Conservation (phyloP, 805 yeast genomes). For the Cyberlindnera meyerae region DNA sequence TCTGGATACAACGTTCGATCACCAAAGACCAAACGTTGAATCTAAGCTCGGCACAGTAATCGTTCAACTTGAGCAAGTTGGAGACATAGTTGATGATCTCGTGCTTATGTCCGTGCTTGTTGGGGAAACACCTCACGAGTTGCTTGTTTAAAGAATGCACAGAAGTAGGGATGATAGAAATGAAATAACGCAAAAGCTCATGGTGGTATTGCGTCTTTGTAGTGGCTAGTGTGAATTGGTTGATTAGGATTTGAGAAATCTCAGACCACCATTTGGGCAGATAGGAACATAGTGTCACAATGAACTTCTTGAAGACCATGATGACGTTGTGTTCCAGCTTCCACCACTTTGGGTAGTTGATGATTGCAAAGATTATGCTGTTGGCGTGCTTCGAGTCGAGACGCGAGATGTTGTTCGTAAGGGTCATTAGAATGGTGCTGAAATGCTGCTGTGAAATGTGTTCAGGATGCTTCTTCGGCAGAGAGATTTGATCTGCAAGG, state of each 20-base stretch:
- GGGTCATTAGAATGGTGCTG: slow-evolving; percentile 46
- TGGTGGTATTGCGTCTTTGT: slow-evolving; percentile 50
- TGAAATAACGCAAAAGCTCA: slow-evolving; percentile 54
- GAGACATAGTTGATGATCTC: slow-evolving; percentile 58
- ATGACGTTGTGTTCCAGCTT: slow-evolving; percentile 39
- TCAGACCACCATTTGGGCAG: slow-evolving; percentile 88
- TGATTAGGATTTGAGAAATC: slow-evolving; percentile 63
- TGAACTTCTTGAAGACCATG: slow-evolving; percentile 60
- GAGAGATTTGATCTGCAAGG: slow-evolving; percentile 52
- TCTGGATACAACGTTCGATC: slow-evolving; percentile 72
- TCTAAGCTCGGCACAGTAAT: slow-evolving; percentile 74
- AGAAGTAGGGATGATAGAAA: slow-evolving; percentile 78
- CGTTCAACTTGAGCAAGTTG: slow-evolving; percentile 54
- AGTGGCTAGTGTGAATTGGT: slow-evolving; percentile 44
- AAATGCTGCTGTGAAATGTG: slow-evolving; percentile 51
- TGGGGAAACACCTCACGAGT: slow-evolving; percentile 67
- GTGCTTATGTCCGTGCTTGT: slow-evolving; percentile 56
- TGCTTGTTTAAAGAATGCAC: slow-evolving; percentile 56
- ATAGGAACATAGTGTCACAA: slow-evolving; percentile 74
- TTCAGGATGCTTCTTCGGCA: slow-evolving; percentile 49
- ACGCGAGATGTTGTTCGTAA: slow-evolving; percentile 62
- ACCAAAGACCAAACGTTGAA: slow-evolving; percentile 74
- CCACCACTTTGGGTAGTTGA: slow-evolving; percentile 61
- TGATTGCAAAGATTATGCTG: slow-evolving; percentile 53
- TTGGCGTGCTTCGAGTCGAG: slow-evolving; percentile 46